phyloP scores from a whole-genome alignment of 305 asterid species.

The Stenogyne calaminthoides region DNA sequence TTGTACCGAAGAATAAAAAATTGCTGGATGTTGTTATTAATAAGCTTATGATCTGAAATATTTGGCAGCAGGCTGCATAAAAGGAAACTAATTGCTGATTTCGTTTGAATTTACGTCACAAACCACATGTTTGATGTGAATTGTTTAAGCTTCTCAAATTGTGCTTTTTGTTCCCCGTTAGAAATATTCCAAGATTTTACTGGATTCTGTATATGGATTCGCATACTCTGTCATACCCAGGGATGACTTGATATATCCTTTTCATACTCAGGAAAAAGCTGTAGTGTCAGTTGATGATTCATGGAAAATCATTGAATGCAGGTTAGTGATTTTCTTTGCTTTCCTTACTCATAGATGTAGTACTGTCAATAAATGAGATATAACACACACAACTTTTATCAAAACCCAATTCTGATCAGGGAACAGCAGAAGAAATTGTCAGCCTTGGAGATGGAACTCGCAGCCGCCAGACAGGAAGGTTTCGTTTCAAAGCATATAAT shows the following conservation, averaged over 20 bases:
- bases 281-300: slow-evolving; percentile 87
- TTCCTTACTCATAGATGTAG: slow-evolving; percentile 21
- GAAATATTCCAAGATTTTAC: neutral
- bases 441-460: slow-evolving; percentile 77
- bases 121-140: neutral
- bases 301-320: slow-evolving; percentile 85
- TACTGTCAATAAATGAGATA: slow-evolving; percentile 14
- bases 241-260: slow-evolving; percentile 22
- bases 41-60: slow-evolving; percentile 12
- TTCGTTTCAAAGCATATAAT: slow-evolving; percentile 59
- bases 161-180: neutral
- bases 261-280: slow-evolving; percentile 57
- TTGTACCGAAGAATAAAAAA: neutral
- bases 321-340: slow-evolving; percentile 47
- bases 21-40: neutral
- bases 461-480: slow-evolving; percentile 90
- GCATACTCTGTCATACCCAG: neutral
- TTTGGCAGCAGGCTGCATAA: slow-evolving; percentile 17
- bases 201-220: slow-evolving; percentile 8
- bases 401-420: slow-evolving; percentile 46
- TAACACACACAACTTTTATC: slow-evolving; percentile 13
- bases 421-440: slow-evolving; percentile 75
- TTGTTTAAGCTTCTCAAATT: slow-evolving; percentile 1
- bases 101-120: slow-evolving; percentile 5
- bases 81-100: slow-evolving; percentile 5